These are phyloP conservation scores for Lachnellula hyalina DNA, from an alignment of 2,329 filamentous ascomycete species.

Conservation along the genomic window DNA sequence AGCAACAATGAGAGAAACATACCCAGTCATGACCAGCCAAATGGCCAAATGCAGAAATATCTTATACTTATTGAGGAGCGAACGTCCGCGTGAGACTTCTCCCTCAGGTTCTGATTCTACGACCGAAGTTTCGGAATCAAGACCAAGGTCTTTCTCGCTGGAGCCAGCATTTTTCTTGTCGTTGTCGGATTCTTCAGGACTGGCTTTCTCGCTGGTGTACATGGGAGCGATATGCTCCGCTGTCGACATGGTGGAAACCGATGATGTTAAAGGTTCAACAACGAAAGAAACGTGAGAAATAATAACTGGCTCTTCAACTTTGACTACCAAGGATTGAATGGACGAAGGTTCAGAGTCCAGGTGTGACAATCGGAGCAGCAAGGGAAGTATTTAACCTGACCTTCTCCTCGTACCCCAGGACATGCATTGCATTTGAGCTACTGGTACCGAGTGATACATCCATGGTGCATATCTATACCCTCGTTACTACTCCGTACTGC, in stretches of 20 bases:
- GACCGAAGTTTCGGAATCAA: slow-evolving; percentile 1
- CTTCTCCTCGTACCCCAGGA: not conserved
- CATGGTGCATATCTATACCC: not conserved
- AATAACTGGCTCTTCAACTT: not conserved
- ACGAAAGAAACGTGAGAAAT: not conserved
- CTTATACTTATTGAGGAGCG: slow-evolving; percentile 3
- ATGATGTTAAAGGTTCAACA: not conserved
- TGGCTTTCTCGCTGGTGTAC: slow-evolving; percentile 5
- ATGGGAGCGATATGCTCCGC: not conserved
- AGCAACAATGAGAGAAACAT: not conserved
- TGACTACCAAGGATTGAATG: not conserved
- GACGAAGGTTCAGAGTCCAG: not conserved
- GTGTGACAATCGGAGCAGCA: not conserved
- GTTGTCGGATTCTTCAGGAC: not conserved
- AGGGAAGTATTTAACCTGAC: not conserved
- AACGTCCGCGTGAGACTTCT: not conserved
- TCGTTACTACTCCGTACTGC: not conserved
- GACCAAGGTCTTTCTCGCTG: slow-evolving; percentile 11
- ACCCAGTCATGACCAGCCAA: slow-evolving; percentile 14
- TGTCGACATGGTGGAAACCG: not conserved
- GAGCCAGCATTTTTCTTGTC: slow-evolving; percentile 7
- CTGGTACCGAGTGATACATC: not conserved
- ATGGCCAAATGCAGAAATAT: slow-evolving; percentile 6
- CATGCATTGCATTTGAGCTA: not conserved
- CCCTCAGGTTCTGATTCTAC: slow-evolving; percentile 2